Evolutionary conservation across 129 eudicot species (phyloP).

Genomic region (Flaveria bidentis): DNA sequence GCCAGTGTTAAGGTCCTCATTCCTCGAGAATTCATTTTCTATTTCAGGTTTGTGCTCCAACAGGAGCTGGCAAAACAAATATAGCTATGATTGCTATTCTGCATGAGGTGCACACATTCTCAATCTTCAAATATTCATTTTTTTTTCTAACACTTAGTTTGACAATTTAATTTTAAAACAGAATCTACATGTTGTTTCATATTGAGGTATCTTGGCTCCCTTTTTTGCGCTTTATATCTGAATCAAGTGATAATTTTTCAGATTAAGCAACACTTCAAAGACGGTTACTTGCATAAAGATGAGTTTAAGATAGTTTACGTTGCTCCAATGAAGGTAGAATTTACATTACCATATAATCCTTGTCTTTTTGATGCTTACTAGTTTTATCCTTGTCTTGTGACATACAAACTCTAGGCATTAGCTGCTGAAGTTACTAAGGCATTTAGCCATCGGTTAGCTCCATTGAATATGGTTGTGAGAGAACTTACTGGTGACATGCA

Average conservation of each 20-base stretch:
- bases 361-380: conserved; percentile 20
- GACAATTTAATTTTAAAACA: neutral
- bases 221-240: conserved; percentile 15
- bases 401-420: conserved; percentile 63
- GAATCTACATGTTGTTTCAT: neutral
- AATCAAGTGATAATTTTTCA: conserved; percentile 34
- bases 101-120: conserved; percentile 64
- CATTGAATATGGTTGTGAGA: conserved; percentile 81
- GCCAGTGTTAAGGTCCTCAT: neutral
- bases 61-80: conserved; percentile 99
- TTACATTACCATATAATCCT: conserved; percentile 9
- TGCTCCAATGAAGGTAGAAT: conserved; percentile 97
- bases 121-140: conserved; percentile 11
- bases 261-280: conserved; percentile 91
- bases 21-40: conserved; percentile 25
- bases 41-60: conserved; percentile 95
- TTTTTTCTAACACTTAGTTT: neutral
- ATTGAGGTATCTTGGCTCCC: neutral
- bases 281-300: conserved; percentile 92
- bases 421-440: conserved; percentile 97
- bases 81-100: conserved; percentile 96
- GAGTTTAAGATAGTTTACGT: conserved; percentile 97
- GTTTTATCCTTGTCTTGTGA: conserved; percentile 19
- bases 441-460: conserved; percentile 85
- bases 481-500: conserved; percentile 99